Evolutionary conservation across 2,329 filamentous ascomycete species (phyloP).

Genomic region (Paecilomyces variotii): DNA sequence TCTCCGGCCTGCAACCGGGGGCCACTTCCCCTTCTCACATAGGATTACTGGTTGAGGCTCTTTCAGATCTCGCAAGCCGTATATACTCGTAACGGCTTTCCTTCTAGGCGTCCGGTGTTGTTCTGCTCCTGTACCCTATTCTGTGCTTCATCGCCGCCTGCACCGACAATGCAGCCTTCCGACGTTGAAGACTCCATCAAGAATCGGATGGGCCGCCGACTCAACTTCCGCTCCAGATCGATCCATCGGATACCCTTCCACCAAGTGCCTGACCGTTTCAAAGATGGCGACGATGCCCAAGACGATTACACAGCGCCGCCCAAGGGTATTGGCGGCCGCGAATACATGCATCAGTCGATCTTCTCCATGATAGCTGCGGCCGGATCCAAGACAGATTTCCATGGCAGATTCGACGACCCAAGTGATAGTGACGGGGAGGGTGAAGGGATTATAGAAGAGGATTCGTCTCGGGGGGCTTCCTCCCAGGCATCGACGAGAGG

Average conservation of each 20-base stretch:
- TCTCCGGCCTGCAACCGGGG: neutral
- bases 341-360: constrained; percentile 87
- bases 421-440: constrained; percentile 66
- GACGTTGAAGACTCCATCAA: constrained; percentile 32
- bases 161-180: constrained; percentile 28
- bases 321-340: constrained; percentile 24
- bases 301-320: constrained; percentile 54
- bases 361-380: constrained; percentile 88
- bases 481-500: constrained; percentile 4
- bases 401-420: constrained; percentile 71
- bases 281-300: constrained; percentile 51
- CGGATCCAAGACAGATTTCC: constrained; percentile 73
- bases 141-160: neutral
- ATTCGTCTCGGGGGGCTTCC: constrained; percentile 5
- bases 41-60: neutral
- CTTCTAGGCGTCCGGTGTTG: neutral
- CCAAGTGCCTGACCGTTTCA: constrained; percentile 51
- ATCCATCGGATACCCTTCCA: constrained; percentile 38
- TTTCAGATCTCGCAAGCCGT: neutral
- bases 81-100: neutral
- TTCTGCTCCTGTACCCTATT: neutral
- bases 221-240: constrained; percentile 34
- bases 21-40: neutral
- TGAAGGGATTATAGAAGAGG: constrained; percentile 17
- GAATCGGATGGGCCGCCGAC: constrained; percentile 34